A percentile compares a stretch with the other conserved stretches of the same genome.
These are phyloP conservation scores for Jaapia argillacea DNA, from an alignment of 768 basidiomycete species.

Conservation along the genomic window DNA sequence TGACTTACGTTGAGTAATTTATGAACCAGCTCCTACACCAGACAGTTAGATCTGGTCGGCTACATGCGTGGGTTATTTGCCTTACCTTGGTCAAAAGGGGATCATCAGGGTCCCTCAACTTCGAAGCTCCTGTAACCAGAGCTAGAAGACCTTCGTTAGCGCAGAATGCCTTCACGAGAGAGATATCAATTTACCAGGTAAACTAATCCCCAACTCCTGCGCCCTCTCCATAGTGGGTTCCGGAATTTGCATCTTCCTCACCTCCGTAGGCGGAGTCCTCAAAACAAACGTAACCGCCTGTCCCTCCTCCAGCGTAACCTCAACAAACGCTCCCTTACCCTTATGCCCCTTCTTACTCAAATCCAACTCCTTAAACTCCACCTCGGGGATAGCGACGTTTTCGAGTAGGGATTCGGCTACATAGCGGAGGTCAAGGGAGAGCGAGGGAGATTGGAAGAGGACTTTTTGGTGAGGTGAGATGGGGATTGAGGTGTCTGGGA, in stretches of 20 bases:
- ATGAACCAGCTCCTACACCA: constrained; percentile 46
- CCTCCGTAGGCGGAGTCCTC: constrained; percentile 49
- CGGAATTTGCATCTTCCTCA: constrained; percentile 5
- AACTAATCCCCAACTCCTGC: constrained; percentile 32
- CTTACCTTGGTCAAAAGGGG: constrained; percentile 59
- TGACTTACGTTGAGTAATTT: constrained; percentile 41
- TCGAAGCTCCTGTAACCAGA: constrained; percentile 34
- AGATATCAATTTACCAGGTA: constrained; percentile 26
- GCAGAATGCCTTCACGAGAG: too few species aligned
- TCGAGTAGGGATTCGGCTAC: constrained; percentile 49
- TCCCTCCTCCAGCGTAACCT: constrained; percentile 67
- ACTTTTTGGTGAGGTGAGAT: constrained; percentile 41
- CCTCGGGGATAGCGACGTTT: constrained; percentile 35
- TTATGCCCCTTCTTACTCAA: constrained; percentile 64
- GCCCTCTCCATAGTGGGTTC: constrained; percentile 18
- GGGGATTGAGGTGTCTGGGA: constrained; percentile 36
- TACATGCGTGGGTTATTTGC: neutral
- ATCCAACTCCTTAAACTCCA: constrained; percentile 54
- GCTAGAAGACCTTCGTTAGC: too few species aligned
- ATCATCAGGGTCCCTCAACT: constrained; percentile 48
- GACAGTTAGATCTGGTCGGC: neutral
- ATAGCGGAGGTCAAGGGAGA: constrained; percentile 71
- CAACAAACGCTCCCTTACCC: constrained; percentile 50
- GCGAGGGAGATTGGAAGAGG: constrained; percentile 44
- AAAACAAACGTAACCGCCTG: constrained; percentile 87